Base-by-base conservation (phyloP, 495 filamentous ascomycete genomes). In the Penicillium cinerascens region DNA sequence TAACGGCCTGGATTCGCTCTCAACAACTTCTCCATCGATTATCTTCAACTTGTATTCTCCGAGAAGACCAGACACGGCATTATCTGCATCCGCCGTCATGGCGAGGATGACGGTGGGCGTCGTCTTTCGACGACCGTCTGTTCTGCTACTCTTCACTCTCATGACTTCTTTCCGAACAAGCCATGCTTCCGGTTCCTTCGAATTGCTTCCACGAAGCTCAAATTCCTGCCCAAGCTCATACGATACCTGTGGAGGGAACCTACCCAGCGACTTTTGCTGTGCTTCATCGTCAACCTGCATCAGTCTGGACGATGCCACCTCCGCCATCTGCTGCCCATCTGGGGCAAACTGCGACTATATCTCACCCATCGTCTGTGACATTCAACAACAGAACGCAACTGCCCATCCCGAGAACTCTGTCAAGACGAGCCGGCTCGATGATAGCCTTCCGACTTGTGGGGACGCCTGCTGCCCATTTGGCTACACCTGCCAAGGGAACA, bases 261-360 rank as follows among this genome's bases (percentile, higher is more conserved):
- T 92, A 15, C 87, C 89, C 2, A 70, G 73, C 36, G 73, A 81
- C 63, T 95, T 95, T 74, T 95, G 90, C 74, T 96, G 91, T 66
- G 71, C 82, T 7, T 58, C 74, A 16, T 69, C 64, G 3, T 70
- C 80, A n/a, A 81, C 67, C 18, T 96, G 91, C 63, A 64, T 85
- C 36, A 58, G 74, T 25, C 72, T 93, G 27, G 88, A 90, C 50
- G 78, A 70, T 39, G 76, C 72, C 27, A 88, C 80, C 11, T 87
- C 89, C 1, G 77, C 84, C 4, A 76, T 95, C 17, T 96, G 91
- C 74, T 96, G 91, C 65, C 89, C 88, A 7, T 49, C 68, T 3
- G 83, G 81, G 2, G 51, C 60, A 11, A 73, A 76, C 58, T 96
- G 91, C 70, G 51, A 69, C 26, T 78, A 69, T 36, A 91, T 96